phyloP scores from a whole-genome alignment of 805 yeast genomes.

The Jamesozyma hellenica region DNA sequence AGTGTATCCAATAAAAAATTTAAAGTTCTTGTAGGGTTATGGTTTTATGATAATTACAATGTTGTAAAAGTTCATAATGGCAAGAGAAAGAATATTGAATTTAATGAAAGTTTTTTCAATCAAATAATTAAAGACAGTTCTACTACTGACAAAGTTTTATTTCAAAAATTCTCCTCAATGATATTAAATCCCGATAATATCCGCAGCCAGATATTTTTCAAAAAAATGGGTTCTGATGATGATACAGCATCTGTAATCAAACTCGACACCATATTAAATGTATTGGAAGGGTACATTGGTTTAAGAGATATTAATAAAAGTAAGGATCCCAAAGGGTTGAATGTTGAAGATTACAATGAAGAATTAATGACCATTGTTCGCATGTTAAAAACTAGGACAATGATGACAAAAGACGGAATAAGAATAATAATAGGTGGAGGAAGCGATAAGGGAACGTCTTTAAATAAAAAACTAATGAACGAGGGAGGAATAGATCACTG shows the following conservation, averaged over 20 bases:
- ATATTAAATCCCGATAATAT: slow-evolving; percentile 14
- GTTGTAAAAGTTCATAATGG: slow-evolving; percentile 6
- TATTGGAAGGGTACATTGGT: slow-evolving; percentile 14
- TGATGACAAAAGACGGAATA: neutral
- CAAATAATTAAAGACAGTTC: slow-evolving; percentile 15
- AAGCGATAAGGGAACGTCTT: slow-evolving; percentile 2
- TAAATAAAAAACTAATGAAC: slow-evolving; percentile 4
- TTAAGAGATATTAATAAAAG: slow-evolving; percentile 5
- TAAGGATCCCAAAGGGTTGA: neutral
- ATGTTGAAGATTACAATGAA: slow-evolving; percentile 9
- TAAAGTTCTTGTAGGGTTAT: slow-evolving; percentile 17
- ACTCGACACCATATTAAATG: slow-evolving; percentile 16
- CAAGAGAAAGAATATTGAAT: slow-evolving; percentile 9
- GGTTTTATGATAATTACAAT: slow-evolving; percentile 23
- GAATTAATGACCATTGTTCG: slow-evolving; percentile 19
- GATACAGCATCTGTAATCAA: slow-evolving; percentile 7
- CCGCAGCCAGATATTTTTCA: slow-evolving; percentile 12
- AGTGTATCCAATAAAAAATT: slow-evolving; percentile 7
- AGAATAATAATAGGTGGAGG: neutral
- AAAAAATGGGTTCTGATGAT: slow-evolving; percentile 2
- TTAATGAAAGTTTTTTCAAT: slow-evolving; percentile 15
- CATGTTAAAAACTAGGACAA: slow-evolving; percentile 14
- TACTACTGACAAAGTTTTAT: slow-evolving; percentile 10
- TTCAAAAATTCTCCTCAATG: slow-evolving; percentile 18
- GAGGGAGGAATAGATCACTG: neutral